Conservation (phyloP, 345 rosid genomes). For the Physaria fendleri region DNA sequence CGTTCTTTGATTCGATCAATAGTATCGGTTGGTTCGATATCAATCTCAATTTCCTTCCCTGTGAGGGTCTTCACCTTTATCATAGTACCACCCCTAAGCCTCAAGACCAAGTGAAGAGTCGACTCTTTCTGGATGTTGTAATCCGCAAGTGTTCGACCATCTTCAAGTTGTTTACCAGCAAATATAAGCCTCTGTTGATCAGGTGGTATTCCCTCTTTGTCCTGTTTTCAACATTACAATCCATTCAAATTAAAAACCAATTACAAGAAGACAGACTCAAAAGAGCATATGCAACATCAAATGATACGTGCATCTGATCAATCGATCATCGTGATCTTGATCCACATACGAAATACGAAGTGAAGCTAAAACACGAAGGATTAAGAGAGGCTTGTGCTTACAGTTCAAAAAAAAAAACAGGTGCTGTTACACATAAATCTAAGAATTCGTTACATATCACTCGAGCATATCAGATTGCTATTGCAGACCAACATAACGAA, state of each 20-base stretch:
- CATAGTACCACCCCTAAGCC: constrained; percentile 98
- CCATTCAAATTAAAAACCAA: neutral
- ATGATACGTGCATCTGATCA: too few species aligned
- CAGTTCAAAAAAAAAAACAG: neutral
- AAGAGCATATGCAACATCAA: neutral
- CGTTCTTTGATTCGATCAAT: constrained; percentile 90
- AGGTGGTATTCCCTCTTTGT: constrained; percentile 91
- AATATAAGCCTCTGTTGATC: constrained; percentile 92
- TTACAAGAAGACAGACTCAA: neutral
- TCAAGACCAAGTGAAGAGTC: constrained; percentile 78
- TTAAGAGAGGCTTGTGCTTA: neutral
- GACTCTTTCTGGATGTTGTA: constrained; percentile 93
- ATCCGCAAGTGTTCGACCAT: constrained; percentile 87
- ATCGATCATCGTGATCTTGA: neutral
- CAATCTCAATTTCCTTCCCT: constrained; percentile 89
- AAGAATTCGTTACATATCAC: neutral
- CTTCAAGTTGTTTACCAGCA: constrained; percentile 92
- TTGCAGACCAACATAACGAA: neutral
- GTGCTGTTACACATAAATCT: neutral
- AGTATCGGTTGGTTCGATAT: constrained; percentile 91
- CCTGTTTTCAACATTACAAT: constrained; percentile 34
- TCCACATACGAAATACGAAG: neutral
- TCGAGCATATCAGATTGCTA: neutral
- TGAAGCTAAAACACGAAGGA: neutral
- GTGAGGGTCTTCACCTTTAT: constrained; percentile 94